These are phyloP conservation scores for Leishmania aethiopica DNA, from an alignment of 208 protist genomes.

Conservation along the genomic window DNA sequence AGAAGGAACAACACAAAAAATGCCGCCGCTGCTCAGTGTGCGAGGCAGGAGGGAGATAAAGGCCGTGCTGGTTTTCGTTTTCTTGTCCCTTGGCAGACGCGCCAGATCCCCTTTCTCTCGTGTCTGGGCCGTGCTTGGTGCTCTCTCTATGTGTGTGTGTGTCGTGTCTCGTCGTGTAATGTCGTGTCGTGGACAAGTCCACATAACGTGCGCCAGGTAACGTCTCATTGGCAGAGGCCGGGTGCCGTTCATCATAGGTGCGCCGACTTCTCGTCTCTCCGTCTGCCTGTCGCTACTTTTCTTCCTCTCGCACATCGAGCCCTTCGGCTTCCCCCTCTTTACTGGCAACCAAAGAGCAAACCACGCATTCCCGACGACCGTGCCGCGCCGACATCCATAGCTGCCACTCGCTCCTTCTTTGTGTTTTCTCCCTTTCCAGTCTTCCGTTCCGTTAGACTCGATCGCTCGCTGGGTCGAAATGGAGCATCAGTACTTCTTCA, in stretches of 20 bases:
- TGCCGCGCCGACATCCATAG: not conserved
- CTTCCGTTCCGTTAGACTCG: not conserved
- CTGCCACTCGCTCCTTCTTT: not conserved
- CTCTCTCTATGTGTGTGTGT: not conserved
- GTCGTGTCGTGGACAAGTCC: not conserved
- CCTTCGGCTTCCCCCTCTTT: not conserved
- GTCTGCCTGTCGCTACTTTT: not conserved
- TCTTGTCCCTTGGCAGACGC: not conserved
- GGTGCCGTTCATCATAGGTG: not conserved
- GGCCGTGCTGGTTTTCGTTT: not conserved
- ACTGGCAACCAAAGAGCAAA: not conserved
- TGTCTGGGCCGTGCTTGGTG: not conserved
- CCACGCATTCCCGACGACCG: not conserved
- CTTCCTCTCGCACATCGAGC: not conserved
- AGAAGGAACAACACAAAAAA: too few species aligned
- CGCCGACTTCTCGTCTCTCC: not conserved
- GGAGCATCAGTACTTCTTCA: constrained; percentile 28
- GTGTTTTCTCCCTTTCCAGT: not conserved
- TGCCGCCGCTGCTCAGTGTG: not conserved
- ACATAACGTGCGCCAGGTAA: not conserved
- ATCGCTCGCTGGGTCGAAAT: not conserved
- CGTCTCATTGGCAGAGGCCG: not conserved
- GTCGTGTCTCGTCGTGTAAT: too few species aligned
- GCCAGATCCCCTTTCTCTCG: not conserved
- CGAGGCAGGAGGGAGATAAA: not conserved